These are phyloP conservation scores for Raffaelea deltoideospora DNA, from an alignment of 2,329 filamentous ascomycete species.

Conservation along the genomic window DNA sequence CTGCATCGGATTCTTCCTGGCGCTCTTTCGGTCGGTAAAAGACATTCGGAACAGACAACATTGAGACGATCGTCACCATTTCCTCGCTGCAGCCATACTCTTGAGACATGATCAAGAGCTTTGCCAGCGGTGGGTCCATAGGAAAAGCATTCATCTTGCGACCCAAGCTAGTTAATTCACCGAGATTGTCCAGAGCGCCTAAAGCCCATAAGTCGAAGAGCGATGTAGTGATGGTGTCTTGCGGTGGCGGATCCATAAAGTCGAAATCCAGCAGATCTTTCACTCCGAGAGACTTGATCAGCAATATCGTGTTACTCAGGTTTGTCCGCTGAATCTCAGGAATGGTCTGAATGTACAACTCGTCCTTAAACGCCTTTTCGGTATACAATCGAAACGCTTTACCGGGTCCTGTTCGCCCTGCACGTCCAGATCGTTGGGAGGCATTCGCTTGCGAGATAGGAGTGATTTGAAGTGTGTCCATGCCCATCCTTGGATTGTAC, in stretches of 20 bases:
- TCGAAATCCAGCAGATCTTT: slow-evolving; percentile 92
- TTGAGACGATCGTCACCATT: slow-evolving; percentile 95
- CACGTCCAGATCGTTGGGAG: slow-evolving; percentile 82
- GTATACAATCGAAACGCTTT: slow-evolving; percentile 93
- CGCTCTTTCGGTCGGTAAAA: slow-evolving; percentile 96
- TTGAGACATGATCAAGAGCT: slow-evolving; percentile 81
- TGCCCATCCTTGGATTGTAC: slow-evolving; percentile 97
- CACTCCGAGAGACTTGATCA: slow-evolving; percentile 88
- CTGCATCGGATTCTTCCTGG: slow-evolving; percentile 88
- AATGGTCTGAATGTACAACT: slow-evolving; percentile 92
- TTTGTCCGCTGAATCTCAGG: slow-evolving; percentile 97
- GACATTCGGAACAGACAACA: slow-evolving; percentile 91
- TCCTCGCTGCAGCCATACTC: slow-evolving; percentile 91
- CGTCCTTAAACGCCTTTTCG: slow-evolving; percentile 86
- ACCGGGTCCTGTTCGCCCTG: slow-evolving; percentile 85
- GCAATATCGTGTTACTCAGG: slow-evolving; percentile 81
- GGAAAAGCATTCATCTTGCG: slow-evolving; percentile 93
- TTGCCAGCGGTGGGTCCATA: slow-evolving; percentile 92
- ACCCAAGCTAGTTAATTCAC: slow-evolving; percentile 76
- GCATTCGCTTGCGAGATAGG: slow-evolving; percentile 95
- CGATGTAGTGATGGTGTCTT: slow-evolving; percentile 94
- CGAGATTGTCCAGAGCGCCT: slow-evolving; percentile 84
- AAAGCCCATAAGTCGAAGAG: slow-evolving; percentile 96
- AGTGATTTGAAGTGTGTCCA: slow-evolving; percentile 97
- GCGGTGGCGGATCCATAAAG: slow-evolving; percentile 97